Base-by-base conservation (phyloP, 2,329 filamentous ascomycete genomes). In the Epichloe sylvatica region DNA sequence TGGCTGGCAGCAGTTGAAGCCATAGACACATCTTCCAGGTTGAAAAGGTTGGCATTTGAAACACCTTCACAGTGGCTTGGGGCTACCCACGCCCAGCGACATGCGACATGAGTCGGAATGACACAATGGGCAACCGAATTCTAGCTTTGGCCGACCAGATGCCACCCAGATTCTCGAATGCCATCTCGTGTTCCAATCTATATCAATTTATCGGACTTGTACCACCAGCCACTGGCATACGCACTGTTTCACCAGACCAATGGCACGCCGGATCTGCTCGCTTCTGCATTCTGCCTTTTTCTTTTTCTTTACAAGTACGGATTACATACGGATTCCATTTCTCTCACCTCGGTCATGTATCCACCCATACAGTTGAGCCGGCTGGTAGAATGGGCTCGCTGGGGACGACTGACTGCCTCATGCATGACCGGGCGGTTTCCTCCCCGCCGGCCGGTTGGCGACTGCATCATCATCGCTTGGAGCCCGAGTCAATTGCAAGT, bases 211-310 rank as follows among this genome's bases (percentile, higher is more conserved):
- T 41, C 43, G 36, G 38, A 34, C 36, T 39, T 39, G 49, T 25
- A 25, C 23, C 42, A 33, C 39, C 19, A 41, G 44, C 17, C 25
- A 17, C 37, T 46, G n/a, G 33, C 33, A 21, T 30, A 34, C 25
- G 15, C 12, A 34, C 8, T 33, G 25, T 45, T 17, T 39, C 35
- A 47, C 39, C 23, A 38, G 35, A 47, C 49, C 49, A 50, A 50
- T 50, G 39, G 40, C n/a, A 46, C 25, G 19, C 13, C 45, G 34
- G 7, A 19, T 19, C 19, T 25, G 7, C 44, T 45, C 44, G 44
- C 44, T 45, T 45, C 44, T 9, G 17, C 19, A 36, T 23, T 45
- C 19, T 17, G 43, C 7, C 8, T 37, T 25, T 36, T 36, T 37
- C 6, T 25, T 36, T 36, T 37, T 7, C 15, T n/a, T 37, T n/a